Evolutionary conservation across 768 basidiomycete genomes (phyloP).

Genomic region (Dacryopinax primogenitus): DNA sequence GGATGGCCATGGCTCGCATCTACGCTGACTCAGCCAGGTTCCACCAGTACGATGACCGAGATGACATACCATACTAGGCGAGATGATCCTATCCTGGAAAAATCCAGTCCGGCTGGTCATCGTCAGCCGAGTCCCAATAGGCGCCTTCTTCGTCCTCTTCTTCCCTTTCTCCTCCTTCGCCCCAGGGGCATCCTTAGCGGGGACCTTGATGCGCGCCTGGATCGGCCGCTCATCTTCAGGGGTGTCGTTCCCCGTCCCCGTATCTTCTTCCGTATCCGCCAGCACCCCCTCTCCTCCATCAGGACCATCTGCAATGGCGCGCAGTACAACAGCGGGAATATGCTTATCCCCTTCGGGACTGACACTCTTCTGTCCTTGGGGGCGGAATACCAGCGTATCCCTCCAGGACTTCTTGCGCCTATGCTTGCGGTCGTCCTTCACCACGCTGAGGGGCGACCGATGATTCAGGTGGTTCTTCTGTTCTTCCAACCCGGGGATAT

Average conservation of each 20-base stretch:
- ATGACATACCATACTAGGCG: conserved; percentile 75
- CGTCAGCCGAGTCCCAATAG: conserved; percentile 75
- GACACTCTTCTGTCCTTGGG: not conserved
- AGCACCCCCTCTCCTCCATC: not conserved
- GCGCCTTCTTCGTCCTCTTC: conserved; percentile 30
- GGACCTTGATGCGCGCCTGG: conserved; percentile 10
- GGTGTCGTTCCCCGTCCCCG: conserved; percentile 33
- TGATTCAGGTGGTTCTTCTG: conserved; percentile 83
- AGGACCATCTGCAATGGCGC: not conserved
- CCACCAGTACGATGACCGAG: not conserved
- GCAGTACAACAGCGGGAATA: conserved; percentile 7
- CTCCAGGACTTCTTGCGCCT: conserved; percentile 37
- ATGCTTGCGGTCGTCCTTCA: conserved; percentile 44
- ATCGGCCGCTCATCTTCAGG: conserved; percentile 21
- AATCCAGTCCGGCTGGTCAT: conserved; percentile 93
- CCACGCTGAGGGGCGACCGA: conserved; percentile 82
- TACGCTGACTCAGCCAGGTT: conserved; percentile 26
- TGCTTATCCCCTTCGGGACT: conserved; percentile 13
- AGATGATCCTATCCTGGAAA: conserved; percentile 86
- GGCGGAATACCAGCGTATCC: conserved; percentile 1
- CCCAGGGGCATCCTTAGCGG: conserved; percentile 7
- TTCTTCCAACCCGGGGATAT: conserved; percentile 60
- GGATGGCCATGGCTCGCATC: conserved; percentile 99
- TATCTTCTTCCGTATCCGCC: conserved; percentile 9
- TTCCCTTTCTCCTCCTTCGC: conserved; percentile 25